Base-by-base conservation (phyloP, 148 eudicot genomes). In the Rhododendron henanense region DNA sequence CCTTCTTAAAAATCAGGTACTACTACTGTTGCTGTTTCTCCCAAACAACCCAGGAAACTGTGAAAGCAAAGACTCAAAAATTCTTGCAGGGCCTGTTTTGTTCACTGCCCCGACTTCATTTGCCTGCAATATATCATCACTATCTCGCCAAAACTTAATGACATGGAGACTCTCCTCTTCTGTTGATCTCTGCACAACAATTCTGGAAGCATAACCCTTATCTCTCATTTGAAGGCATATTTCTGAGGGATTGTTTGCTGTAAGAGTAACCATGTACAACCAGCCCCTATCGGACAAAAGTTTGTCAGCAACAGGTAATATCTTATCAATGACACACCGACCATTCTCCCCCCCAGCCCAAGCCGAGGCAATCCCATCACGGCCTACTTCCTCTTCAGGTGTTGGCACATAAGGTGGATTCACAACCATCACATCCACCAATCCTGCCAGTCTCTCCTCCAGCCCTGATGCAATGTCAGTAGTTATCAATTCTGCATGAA, bases 301-400 rank as follows among this genome's bases (percentile, higher is more conserved):
- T 65, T 86, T 87, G 83, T 95, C 95, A 81, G 93, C 96, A 81
- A 95, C 88, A 4, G 96, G 98, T 89, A 97, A 86, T 78, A 97
- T 95, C 87, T 88, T 94, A 79, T 97, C 96, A 83, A 95, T 97
- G 45, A 97, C 98, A 11, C 85, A 88, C 84, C 99, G 86, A 8
- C 99, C 99, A 89, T 97, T 91, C 90, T 94, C 94, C 19, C 99
- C 99, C 41, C 99, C 99, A 8, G 99, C 99, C 99, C 99, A 97
- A 57, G 98, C 80, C 84, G 98, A 87, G 16, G 92, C 90, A 82
- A 97, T 94, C 39, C 99, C 98, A 19, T 82, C 84, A 85, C 90
- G 39, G 44, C 99, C 98, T 48, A 97, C 99, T 90, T 97, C 99
- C 39, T 93, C 92, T 85, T 97, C 99, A 13, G 99, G 97, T 39